These are phyloP conservation scores for Suhomyces maxii DNA, from an alignment of 1,139 yeast species.

Conservation along the genomic window DNA sequence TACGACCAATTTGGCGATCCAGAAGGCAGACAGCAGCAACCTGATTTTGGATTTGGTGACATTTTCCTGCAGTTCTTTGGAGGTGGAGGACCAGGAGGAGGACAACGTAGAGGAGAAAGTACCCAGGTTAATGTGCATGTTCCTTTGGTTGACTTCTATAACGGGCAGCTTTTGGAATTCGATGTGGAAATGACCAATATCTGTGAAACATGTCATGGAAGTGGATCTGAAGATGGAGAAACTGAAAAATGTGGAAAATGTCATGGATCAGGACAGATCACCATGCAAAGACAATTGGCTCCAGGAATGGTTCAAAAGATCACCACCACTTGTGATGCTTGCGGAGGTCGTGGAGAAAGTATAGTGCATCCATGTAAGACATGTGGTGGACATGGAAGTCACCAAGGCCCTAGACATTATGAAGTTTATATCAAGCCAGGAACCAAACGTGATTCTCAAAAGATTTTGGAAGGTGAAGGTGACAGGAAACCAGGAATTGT, in stretches of 20 bases:
- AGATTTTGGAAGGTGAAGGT: constrained; percentile 72
- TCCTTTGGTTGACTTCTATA: constrained; percentile 64
- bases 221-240: constrained; percentile 81
- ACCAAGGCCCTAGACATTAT: constrained; percentile 55
- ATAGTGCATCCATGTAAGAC: constrained; percentile 62
- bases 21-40: constrained; percentile 51
- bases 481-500: constrained; percentile 79
- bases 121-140: constrained; percentile 58
- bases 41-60: constrained; percentile 49
- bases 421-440: constrained; percentile 72
- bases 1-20: constrained; percentile 87
- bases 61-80: constrained; percentile 77
- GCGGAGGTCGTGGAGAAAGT: constrained; percentile 74
- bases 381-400: constrained; percentile 73
- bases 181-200: constrained; percentile 68
- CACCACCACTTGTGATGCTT: constrained; percentile 74
- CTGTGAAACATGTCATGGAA: constrained; percentile 77
- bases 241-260: constrained; percentile 66
- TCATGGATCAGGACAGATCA: constrained; percentile 68
- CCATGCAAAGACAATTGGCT: constrained; percentile 75
- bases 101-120: constrained; percentile 58
- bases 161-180: constrained; percentile 64
- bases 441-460: constrained; percentile 56
- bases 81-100: constrained; percentile 33
- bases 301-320: constrained; percentile 90